Percentiles rank a stretch among this genome's conserved stretches.
phyloP scores from a whole-genome alignment of 345 rosid genomes.

The Odontarrhena argentea region DNA sequence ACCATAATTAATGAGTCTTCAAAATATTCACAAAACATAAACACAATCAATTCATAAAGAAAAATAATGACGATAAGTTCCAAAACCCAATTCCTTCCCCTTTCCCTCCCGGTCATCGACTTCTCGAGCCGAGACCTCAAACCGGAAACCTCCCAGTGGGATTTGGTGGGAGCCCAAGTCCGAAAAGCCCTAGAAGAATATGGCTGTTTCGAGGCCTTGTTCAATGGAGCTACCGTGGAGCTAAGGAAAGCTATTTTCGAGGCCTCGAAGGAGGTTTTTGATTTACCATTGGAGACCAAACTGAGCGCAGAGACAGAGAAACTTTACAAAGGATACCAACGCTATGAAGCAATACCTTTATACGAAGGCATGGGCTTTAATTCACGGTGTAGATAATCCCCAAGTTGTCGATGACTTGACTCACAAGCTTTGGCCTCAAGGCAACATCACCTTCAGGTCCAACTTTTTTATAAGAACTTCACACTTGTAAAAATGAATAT shows the following conservation, averaged over 20 bases:
- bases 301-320: constrained; percentile 36
- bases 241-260: constrained; percentile 38
- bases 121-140: constrained; percentile 42
- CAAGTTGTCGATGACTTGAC: constrained; percentile 29
- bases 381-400: constrained; percentile 22
- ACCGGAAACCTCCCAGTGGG: constrained; percentile 49
- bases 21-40: constrained; percentile 2
- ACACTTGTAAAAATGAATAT: no score
- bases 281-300: constrained; percentile 50
- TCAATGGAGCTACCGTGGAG: constrained; percentile 46
- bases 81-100: neutral
- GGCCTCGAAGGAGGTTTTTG: constrained; percentile 51
- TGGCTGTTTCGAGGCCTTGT: constrained; percentile 63
- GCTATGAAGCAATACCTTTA: constrained; percentile 12
- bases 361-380: constrained; percentile 35
- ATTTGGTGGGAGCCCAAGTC: constrained; percentile 41
- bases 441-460: constrained; percentile 35
- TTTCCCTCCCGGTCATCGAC: constrained; percentile 48
- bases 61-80: constrained; percentile 7
- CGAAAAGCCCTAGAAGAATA: constrained; percentile 52
- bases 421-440: constrained; percentile 13
- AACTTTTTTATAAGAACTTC: neutral
- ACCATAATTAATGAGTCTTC: neutral
- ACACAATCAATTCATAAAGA: neutral
- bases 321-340: constrained; percentile 18